Base-by-base conservation (phyloP, 352 stramenopile species). In the Globisporangium irregulare region DNA sequence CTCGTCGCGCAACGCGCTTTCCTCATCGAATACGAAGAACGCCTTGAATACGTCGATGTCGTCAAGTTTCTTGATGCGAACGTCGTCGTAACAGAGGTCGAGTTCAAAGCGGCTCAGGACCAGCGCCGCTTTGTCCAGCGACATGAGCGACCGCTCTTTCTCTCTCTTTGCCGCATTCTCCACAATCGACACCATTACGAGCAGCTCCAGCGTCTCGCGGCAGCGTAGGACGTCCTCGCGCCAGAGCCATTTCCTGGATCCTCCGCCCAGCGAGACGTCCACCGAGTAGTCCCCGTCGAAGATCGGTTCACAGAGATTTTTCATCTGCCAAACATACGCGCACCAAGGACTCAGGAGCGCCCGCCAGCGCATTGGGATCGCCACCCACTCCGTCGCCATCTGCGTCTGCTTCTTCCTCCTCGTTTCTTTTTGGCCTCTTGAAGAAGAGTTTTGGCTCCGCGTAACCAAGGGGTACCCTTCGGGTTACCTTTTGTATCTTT, bases 11-110 rank as follows among this genome's bases (percentile, higher is more conserved):
- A 56, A 25, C 3, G 22, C 25, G 50, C 22, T 27, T 3, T 41
- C 8, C 7, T 27, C 48, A 24, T 57, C 51, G 22, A 57, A 57
- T 25, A 24, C 51, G 51, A 57, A 57, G 51, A 57, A 57, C 51
- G 24, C 51, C 3, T 20, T 20, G 51, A 34, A 57, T 12, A 57
- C 12, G 4, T 57, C 51, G 22, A 57, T n/a, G 51, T 57, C 51
- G 51, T n/a, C 9, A 5, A 57, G 20, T 25, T 27, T 57, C 51
- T 34, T 32, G 51, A 43, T 6, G 3, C 10, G 32, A 38, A 56
- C n/a, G n/a, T 56, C 18, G 50, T 56, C 20, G 51, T 34, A 57
- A 15, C 51, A 43, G 14, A 46, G 12, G 24, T 36, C 24, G 24
- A 58, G 34, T 9, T 36, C 51, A 58, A 36, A 58, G 10, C 51